Base-by-base conservation (phyloP, 1,284 basidiomycete species). In the Papiliotrema fonsecae region DNA sequence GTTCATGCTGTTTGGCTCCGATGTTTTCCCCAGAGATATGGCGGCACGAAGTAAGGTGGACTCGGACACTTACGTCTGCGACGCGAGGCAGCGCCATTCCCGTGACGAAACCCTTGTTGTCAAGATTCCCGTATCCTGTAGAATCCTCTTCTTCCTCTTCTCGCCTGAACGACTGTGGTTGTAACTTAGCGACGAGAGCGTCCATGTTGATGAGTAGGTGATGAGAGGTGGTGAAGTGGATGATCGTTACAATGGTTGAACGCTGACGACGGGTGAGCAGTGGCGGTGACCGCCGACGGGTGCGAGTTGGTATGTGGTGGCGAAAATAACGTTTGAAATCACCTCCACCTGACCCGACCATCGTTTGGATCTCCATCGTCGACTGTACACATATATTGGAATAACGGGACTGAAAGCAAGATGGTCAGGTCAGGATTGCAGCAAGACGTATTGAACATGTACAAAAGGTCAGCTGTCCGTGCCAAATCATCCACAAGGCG, bases 41-140 rank as follows among this genome's bases (percentile, higher is more conserved):
- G n/a, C n/a, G n/a, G n/a, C n/a, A n/a, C n/a, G n/a, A n/a, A n/a
- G n/a, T n/a, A n/a, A n/a, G n/a, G n/a, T n/a, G n/a, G n/a, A n/a
- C n/a, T n/a, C n/a, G n/a, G n/a, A 19, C 16, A 69, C 72, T 60
- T 51, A 74, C 72, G 55, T 74, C 68, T 10, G 61, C 53, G 6
- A 73, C 71, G 31, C 68, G 52, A 25, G 72, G 72, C 3, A 73
- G 57, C 32, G 54, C 54, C 71, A 74, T 73, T 6, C 65, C 65
- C 7, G 51, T 51, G 14, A 74, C 56, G n/a, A 55, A 60, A 19
- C 72, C 72, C 13, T 53, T 53, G 24, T 57, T 51, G 30, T 60
- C 59, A 40, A 74, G 56, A 46, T 72, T 74, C 13, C 87, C 88
- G 71, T 86, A 89, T 45, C 87, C 88, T 28, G 80, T 86, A 18